Evolutionary conservation across 176 grass and related monocot species (phyloP), one percentile per base, ranked within the genome.

Genomic region (Zoysia japonica): DNA sequence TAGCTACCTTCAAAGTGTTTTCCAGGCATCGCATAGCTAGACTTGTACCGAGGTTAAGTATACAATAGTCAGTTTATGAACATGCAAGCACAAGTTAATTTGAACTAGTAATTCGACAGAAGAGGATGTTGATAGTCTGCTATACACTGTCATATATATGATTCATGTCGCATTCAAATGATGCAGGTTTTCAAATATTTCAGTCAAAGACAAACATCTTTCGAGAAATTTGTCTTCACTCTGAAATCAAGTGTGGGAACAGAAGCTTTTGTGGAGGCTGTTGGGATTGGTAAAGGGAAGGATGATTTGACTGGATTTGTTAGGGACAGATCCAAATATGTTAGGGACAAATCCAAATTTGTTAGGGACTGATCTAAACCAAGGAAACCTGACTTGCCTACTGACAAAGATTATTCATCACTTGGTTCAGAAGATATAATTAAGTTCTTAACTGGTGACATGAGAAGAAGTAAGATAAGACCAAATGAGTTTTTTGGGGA

Each of bases 401-500:
- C 86, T 39, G 94, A 91, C 72, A 97, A 97, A 82, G 94, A 90
- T 75, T 97, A 74, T 70, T 97, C 91, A 3, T 90, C 78, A 36
- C 94, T 97, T 56, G 63, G 80, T 61, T 78, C 85, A 35, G 68
- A 72, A 70, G 94, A 97, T 70, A 97, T 97, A 72, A 92, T 94
- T 65, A 97, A 92, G 76, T 90, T 92, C 82, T 87, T 97, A 75
- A 97, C 91, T 60, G 94, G 94, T 82, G 94, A 90, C 87, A 92
- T 90, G 72, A 89, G 94, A 77, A 76, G 85, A 87, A 97, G 94
- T 74, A 97, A 97, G 66, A 88, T 89, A 80, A 85, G 76, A 67
- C 86, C 91, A 61, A 94, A 97, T 67, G 91, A 97, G 86, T 81
- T 97, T 59, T 97, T 97, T 57, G 94, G 94, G 94, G 94, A 97